Evolutionary conservation across 1,284 basidiomycete species (phyloP).

Genomic region (Pascua guehoae): DNA sequence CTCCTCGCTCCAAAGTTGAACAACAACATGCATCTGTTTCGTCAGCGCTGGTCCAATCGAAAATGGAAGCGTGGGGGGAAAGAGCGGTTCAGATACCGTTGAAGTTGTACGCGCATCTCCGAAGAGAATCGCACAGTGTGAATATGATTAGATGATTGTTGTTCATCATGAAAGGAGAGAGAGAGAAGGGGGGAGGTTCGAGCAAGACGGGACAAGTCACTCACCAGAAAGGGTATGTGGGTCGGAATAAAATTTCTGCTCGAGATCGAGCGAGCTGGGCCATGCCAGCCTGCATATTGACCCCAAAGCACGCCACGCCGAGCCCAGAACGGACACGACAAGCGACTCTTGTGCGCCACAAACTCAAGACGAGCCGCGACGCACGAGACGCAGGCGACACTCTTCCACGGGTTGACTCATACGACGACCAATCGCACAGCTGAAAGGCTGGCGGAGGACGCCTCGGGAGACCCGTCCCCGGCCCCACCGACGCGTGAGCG

Average conservation of each 20-base stretch:
- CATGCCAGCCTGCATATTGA: neutral
- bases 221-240: constrained; percentile 9
- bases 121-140: constrained; percentile 46
- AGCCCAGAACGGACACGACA: constrained; percentile 6
- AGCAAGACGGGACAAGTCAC: constrained; percentile 3
- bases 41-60: constrained; percentile 9
- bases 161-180: constrained; percentile 34
- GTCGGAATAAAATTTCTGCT: constrained; percentile 16
- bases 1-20: neutral
- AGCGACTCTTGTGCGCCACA: neutral
- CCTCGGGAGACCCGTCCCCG: constrained; percentile 10
- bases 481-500: neutral
- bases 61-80: constrained; percentile 1
- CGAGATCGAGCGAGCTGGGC: constrained; percentile 5
- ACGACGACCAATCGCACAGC: constrained; percentile 48
- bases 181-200: constrained; percentile 3
- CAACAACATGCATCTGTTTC: constrained; percentile 15
- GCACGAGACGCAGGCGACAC: constrained; percentile 9
- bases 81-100: constrained; percentile 47
- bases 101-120: constrained; percentile 43
- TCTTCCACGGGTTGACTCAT: constrained; percentile 52
- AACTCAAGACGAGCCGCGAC: constrained; percentile 16
- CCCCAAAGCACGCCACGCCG: constrained; percentile 12
- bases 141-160: constrained; percentile 49
- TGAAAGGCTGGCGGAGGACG: constrained; percentile 45